These are phyloP conservation scores for Colletotrichum lupini DNA, from an alignment of 2,329 filamentous ascomycete species.

Conservation along the genomic window DNA sequence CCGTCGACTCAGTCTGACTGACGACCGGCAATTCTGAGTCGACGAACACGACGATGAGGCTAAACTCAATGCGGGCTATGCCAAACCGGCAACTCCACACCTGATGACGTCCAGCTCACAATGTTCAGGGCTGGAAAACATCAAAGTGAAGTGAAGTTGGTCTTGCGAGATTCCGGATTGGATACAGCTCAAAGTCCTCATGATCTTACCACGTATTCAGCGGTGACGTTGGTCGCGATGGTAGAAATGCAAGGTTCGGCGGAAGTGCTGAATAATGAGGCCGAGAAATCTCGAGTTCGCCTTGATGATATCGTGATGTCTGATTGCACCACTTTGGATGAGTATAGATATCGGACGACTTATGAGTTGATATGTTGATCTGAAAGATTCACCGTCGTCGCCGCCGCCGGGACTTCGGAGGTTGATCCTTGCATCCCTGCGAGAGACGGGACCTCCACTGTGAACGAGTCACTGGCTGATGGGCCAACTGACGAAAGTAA, in stretches of 20 bases:
- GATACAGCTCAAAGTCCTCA: neutral
- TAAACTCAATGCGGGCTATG: neutral
- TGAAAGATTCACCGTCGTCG: neutral
- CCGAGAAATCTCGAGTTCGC: neutral
- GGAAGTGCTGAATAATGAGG: neutral
- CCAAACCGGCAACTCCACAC: neutral
- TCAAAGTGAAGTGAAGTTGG: neutral
- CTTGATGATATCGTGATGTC: neutral
- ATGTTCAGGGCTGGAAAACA: no score
- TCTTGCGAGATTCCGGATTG: no score
- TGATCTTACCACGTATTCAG: neutral
- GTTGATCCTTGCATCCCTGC: constrained; percentile 27
- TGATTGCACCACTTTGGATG: neutral
- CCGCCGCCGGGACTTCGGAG: constrained; percentile 25
- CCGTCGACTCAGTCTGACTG: neutral
- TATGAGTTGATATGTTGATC: constrained; percentile 10
- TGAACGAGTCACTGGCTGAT: constrained; percentile 7
- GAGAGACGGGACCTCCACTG: constrained; percentile 14
- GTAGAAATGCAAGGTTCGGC: neutral
- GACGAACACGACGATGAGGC: neutral
- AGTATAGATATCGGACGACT: constrained; percentile 4
- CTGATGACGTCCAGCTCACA: neutral
- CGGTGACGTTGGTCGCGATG: neutral
- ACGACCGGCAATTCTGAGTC: neutral
- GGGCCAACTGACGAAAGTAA: neutral